Base-by-base conservation (phyloP, 2,329 filamentous ascomycete species). In the Amphichorda felina region DNA sequence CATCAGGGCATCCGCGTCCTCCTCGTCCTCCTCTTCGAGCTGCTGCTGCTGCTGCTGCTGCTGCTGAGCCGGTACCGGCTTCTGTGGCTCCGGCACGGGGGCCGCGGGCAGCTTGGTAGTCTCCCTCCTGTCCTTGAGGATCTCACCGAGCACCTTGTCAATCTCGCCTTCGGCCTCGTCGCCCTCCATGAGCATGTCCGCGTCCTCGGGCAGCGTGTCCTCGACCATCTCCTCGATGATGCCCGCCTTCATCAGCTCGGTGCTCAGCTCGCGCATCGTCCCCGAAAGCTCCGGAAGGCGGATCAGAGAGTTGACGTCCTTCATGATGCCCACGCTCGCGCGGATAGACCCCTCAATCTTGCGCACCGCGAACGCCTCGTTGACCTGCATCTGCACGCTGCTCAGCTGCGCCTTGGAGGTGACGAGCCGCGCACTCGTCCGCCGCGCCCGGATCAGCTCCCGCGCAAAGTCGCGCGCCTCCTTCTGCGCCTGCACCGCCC, bases 191-290 rank as follows among this genome's bases (percentile, higher is more conserved):
- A 84, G 73, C 36, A 75, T 66, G 46, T 85, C 64, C 35, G 79
- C 60, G 38, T 87, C 79, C 44, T 79, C 72, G n/a, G 87, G 85
- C 44, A 96, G 63, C 30, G 71, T 78, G 54, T 96, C 89, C 33
- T 80, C 83, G 4, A 94, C 78, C 83, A 96, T 95, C 64, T 98
- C 91, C 66, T 96, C 89, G 41, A 96, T 94, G 45, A 98, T 89
- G 13, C 89, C 91, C 3, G 91, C 89, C 64, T 87, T 93, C 57
- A 94, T 82, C 45, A 96, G 62, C 68, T 96, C 91, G 39, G 80
- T 70, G 49, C 79, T 82, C 34, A 96, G 65, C 56, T 94, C 85
- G 43, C 78, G 70, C 89, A 96, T 96, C 8, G 88, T 95, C 11
- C 74, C 78, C 15, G 81, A 85, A 41, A 96, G 66, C 45, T 94